phyloP scores from a whole-genome alignment of 2,329 filamentous ascomycete genomes.

The Aspergillus tamarii region DNA sequence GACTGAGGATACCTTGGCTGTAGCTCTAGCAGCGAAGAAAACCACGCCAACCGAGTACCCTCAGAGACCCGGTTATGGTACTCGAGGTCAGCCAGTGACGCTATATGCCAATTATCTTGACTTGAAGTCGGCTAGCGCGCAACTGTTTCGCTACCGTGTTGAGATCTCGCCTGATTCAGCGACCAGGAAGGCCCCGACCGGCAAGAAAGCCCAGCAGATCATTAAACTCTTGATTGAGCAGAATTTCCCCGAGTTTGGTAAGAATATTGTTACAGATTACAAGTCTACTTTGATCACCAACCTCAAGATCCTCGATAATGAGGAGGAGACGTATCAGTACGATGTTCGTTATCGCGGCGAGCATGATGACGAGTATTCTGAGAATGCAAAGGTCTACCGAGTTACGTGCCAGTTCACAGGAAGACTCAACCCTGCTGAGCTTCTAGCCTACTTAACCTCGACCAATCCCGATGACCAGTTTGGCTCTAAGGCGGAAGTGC shows the following conservation, averaged over 20 bases:
- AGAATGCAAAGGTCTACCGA: constrained; percentile 36
- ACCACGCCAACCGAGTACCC: constrained; percentile 31
- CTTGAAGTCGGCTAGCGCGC: constrained; percentile 39
- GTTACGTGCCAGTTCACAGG: constrained; percentile 40
- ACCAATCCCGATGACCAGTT: constrained; percentile 41
- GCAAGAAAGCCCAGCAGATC: constrained; percentile 52
- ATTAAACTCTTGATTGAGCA: constrained; percentile 51
- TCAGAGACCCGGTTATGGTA: constrained; percentile 43
- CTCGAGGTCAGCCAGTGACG: constrained; percentile 31
- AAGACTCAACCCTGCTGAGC: constrained; percentile 40
- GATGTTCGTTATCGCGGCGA: constrained; percentile 40
- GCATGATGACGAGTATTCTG: constrained; percentile 38
- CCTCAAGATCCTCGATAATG: constrained; percentile 28
- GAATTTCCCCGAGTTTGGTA: constrained; percentile 31
- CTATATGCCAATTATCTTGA: constrained; percentile 47
- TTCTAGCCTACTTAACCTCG: constrained; percentile 50
- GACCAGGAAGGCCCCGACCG: constrained; percentile 26
- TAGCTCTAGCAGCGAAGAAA: constrained; percentile 26
- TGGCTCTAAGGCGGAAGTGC: constrained; percentile 51
- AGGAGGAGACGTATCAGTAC: constrained; percentile 18
- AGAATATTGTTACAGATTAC: constrained; percentile 45
- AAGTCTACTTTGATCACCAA: constrained; percentile 42
- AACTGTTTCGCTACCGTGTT: constrained; percentile 49
- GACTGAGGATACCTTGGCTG: constrained; percentile 31
- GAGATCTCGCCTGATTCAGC: constrained; percentile 33